phyloP scores from a whole-genome alignment of 139 green algal species.

The Marvania coccoides region DNA sequence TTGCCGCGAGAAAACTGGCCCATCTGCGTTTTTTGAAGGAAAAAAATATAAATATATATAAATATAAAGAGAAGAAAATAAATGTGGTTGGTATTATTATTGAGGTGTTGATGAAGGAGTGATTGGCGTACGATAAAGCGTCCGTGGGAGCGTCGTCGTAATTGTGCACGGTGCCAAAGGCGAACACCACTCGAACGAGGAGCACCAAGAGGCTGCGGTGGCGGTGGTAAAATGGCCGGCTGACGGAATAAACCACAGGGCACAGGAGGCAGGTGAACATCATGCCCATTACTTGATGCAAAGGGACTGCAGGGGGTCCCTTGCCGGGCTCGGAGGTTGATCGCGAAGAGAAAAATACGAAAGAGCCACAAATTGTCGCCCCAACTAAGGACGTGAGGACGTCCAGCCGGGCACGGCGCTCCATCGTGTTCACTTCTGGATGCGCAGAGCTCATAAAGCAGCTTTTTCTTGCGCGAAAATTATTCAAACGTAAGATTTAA shows the following conservation, averaged over 20 bases:
- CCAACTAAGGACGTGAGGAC: neutral
- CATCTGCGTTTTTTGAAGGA: neutral
- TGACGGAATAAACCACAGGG: neutral
- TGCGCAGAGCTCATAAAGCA: too few relatives aligned
- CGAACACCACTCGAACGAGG: neutral
- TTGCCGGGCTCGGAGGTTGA: too few relatives aligned
- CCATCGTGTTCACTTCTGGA: too few relatives aligned
- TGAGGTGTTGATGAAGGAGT: neutral
- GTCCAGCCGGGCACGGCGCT: neutral
- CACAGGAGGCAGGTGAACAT: neutral
- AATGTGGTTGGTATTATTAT: too few relatives aligned
- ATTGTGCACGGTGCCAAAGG: neutral
- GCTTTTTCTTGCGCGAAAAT: too few relatives aligned
- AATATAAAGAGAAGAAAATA: too few relatives aligned
- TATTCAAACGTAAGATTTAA: too few relatives aligned
- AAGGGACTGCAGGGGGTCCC: neutral
- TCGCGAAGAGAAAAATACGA: too few relatives aligned
- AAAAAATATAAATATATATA: neutral
- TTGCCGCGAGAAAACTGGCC: neutral
- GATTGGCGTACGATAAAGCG: neutral
- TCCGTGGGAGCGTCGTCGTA: neutral
- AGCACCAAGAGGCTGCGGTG: neutral
- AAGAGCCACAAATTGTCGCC: neutral
- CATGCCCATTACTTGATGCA: constrained; percentile 3
- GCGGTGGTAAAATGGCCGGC: neutral